Evolutionary conservation across 495 filamentous ascomycete species (phyloP).

Genomic region (Evansstolkia leycettana): DNA sequence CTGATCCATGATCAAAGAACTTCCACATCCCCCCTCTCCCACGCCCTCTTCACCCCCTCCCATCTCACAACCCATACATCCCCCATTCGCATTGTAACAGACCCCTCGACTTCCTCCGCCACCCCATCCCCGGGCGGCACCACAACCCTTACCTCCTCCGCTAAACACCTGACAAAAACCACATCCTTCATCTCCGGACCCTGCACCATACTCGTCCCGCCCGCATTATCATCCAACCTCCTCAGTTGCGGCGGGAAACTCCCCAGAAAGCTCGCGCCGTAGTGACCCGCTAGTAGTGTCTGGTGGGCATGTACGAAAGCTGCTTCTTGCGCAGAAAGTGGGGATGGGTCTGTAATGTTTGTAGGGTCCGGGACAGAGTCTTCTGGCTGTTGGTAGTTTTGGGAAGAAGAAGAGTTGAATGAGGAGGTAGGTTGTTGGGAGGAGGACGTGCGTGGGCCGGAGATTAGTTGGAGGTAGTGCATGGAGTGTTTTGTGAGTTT

Average conservation of each 20-base stretch:
- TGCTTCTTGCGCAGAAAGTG: constrained; percentile 60
- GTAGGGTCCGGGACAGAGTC: constrained; percentile 26
- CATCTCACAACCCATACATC: constrained; percentile 84
- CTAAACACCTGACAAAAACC: constrained; percentile 72
- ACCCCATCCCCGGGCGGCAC: constrained; percentile 38
- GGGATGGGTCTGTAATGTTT: constrained; percentile 26
- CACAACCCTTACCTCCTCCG: constrained; percentile 39
- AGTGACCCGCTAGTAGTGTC: constrained; percentile 69
- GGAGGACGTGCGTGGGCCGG: too few relatives aligned
- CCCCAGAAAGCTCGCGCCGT: constrained; percentile 63
- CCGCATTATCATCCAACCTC: constrained; percentile 78
- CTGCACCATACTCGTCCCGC: constrained; percentile 86
- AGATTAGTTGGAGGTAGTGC: constrained; percentile 28
- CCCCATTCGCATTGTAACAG: constrained; percentile 52
- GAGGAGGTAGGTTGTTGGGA: constrained; percentile 43
- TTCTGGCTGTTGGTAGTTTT: constrained; percentile 14
- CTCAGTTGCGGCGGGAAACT: constrained; percentile 67
- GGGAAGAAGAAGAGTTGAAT: constrained; percentile 41
- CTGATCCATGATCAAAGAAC: constrained; percentile 67
- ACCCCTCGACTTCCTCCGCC: constrained; percentile 43
- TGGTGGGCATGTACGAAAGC: constrained; percentile 74
- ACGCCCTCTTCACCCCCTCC: constrained; percentile 62
- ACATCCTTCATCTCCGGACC: constrained; percentile 67
- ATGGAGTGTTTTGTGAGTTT: constrained; percentile 46
- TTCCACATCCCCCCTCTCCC: constrained; percentile 66